Evolutionary conservation across 805 yeast genomes (phyloP).

Genomic region (Zygotorulaspora chibaensis): DNA sequence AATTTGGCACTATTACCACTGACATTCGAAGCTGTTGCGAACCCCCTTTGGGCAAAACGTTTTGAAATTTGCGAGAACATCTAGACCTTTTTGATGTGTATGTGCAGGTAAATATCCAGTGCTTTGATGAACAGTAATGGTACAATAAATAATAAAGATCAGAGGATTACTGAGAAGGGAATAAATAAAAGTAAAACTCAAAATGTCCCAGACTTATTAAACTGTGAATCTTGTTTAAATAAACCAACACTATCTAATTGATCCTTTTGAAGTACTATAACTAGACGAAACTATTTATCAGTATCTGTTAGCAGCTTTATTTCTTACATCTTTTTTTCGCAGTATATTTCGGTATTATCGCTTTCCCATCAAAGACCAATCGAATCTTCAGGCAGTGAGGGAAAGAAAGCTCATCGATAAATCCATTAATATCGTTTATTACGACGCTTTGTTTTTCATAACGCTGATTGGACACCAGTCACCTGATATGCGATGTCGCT

Average conservation of each 20-base stretch:
- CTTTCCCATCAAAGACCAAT: neutral
- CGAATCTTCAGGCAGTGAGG: neutral
- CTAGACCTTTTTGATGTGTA: neutral
- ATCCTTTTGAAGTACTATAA: neutral
- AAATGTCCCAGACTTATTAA: neutral
- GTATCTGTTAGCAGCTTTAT: neutral
- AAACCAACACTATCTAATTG: neutral
- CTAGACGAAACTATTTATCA: neutral
- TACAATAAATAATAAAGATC: conserved; percentile 1
- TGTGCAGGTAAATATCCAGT: neutral
- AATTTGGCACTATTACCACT: neutral
- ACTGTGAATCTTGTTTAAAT: neutral
- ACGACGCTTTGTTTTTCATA: neutral
- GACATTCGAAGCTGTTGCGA: conserved; percentile 5
- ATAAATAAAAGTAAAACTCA: neutral
- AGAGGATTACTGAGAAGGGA: neutral
- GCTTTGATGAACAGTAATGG: neutral
- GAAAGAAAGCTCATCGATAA: neutral
- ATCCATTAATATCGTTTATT: neutral
- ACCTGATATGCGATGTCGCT: neutral
- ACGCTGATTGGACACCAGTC: neutral
- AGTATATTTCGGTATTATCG: neutral
- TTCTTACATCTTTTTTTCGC: neutral
- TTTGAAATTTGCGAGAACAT: conserved; percentile 11
- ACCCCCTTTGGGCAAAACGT: conserved; percentile 12